A percentile compares a stretch with the other conserved stretches of the same genome.
These are phyloP conservation scores for Kickxella alabastrina DNA, from an alignment of 192 early-diverging fungal genomes.

Conservation along the genomic window DNA sequence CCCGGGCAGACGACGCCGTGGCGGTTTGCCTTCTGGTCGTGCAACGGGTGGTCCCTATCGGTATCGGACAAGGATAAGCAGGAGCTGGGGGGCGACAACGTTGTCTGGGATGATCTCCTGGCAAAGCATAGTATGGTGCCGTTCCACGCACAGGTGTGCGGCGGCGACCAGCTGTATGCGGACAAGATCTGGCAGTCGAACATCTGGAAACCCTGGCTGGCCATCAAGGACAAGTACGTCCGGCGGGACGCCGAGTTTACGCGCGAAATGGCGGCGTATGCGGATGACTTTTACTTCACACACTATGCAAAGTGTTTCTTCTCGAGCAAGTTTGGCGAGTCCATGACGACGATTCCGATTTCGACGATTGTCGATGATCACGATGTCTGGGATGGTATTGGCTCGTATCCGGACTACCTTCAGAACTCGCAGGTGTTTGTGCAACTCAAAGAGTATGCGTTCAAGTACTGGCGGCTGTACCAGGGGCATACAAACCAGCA, in stretches of 20 bases:
- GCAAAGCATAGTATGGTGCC: constrained; percentile 57
- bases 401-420: constrained; percentile 75
- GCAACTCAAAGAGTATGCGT: constrained; percentile 68
- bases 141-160: constrained; percentile 69
- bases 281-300: constrained; percentile 67
- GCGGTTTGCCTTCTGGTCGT: constrained; percentile 67
- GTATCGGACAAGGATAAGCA: constrained; percentile 39
- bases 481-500: constrained; percentile 73
- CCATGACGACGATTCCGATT: constrained; percentile 72
- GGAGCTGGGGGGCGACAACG: constrained; percentile 48
- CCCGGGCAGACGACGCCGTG: constrained; percentile 53
- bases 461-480: constrained; percentile 78
- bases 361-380: constrained; percentile 83
- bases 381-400: constrained; percentile 83
- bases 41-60: constrained; percentile 68
- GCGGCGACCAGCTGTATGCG: constrained; percentile 71
- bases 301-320: constrained; percentile 64
- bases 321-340: constrained; percentile 56
- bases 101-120: constrained; percentile 67
- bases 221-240: constrained; percentile 49
- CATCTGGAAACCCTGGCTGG: constrained; percentile 60
- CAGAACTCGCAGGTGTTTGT: constrained; percentile 65
- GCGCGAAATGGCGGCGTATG: constrained; percentile 52
- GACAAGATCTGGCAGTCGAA: constrained; percentile 57
- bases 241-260: constrained; percentile 55